Conservation (phyloP, 306 rosid genomes). For the Gastrolobium bilobum region DNA sequence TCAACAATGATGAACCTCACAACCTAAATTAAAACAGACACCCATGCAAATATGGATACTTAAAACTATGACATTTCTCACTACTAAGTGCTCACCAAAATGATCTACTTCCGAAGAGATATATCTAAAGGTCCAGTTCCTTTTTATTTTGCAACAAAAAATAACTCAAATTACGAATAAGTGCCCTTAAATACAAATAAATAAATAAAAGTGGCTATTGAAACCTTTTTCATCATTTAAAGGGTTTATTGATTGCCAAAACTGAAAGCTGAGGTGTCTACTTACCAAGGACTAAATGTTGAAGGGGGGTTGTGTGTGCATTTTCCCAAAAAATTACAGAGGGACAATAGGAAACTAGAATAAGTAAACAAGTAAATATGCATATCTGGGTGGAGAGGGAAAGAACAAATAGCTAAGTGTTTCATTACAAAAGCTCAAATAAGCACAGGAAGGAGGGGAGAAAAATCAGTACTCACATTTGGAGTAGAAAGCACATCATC, state of each 20-base stretch:
- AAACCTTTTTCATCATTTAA: constrained; percentile 5
- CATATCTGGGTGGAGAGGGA: constrained; percentile 5
- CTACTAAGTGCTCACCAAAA: constrained; percentile 10
- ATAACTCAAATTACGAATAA: constrained; percentile 1
- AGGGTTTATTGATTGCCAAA: constrained; percentile 25
- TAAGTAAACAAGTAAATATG: constrained; percentile 15
- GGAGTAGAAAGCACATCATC: constrained; percentile 97
- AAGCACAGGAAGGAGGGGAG: background rate
- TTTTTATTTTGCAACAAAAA: constrained; percentile 25
- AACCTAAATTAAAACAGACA: constrained; percentile 1
- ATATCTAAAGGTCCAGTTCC: background rate
- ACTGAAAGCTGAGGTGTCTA: constrained; percentile 3
- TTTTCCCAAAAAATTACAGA: constrained; percentile 15
- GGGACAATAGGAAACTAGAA: background rate
- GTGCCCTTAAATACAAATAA: background rate
- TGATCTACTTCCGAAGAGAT: constrained; percentile 21
- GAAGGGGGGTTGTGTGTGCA: background rate
- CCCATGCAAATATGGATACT: constrained; percentile 1
- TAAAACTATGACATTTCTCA: background rate
- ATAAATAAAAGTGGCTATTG: background rate
- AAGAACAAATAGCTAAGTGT: constrained; percentile 22
- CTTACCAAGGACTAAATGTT: constrained; percentile 8
- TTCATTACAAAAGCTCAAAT: constrained; percentile 6
- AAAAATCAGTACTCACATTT: constrained; percentile 66
- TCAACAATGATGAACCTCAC: background rate